phyloP scores from a whole-genome alignment of 352 stramenopile species.

The Phytophthora capsici region DNA sequence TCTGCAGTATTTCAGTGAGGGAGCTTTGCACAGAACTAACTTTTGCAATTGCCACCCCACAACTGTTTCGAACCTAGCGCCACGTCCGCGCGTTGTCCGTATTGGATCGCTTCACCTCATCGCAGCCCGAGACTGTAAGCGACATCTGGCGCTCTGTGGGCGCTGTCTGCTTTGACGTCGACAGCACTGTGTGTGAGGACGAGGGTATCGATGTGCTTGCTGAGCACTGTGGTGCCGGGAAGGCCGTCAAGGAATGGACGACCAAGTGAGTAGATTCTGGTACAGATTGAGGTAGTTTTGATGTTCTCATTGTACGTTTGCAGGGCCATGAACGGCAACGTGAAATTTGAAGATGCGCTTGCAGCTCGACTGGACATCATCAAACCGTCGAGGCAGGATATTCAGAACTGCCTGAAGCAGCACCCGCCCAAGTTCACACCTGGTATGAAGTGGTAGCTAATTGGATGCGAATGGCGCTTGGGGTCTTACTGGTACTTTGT shows the following conservation, averaged over 20 bases:
- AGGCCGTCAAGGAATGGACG: constrained; percentile 95
- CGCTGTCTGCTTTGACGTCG: constrained; percentile 94
- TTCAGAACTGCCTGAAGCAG: constrained; percentile 90
- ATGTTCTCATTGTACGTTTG: background rate
- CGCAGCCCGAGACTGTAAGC: constrained; percentile 33
- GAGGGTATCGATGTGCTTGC: constrained; percentile 99
- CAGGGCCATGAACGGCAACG: constrained; percentile 97
- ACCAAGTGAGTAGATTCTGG: constrained; percentile 66
- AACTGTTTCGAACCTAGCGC: constrained; percentile 13
- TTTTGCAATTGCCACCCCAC: constrained; percentile 3
- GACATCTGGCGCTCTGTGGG: constrained; percentile 75
- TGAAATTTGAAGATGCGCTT: constrained; percentile 98
- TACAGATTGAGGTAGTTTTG: constrained; percentile 2
- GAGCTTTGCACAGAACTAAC: constrained; percentile 19
- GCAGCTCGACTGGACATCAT: constrained; percentile 96
- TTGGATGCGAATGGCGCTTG: background rate
- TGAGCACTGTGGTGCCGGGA: constrained; percentile 94
- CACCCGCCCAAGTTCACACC: constrained; percentile 92
- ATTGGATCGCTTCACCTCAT: constrained; percentile 35
- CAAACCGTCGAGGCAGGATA: constrained; percentile 89
- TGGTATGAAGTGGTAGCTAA: constrained; percentile 34
- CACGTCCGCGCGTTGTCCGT: constrained; percentile 25
- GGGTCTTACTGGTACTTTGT: background rate
- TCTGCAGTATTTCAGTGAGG: too few relatives aligned
- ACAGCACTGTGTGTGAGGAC: constrained; percentile 97